Conservation (phyloP, 345 rosid genomes). For the Balakata baccata region DNA sequence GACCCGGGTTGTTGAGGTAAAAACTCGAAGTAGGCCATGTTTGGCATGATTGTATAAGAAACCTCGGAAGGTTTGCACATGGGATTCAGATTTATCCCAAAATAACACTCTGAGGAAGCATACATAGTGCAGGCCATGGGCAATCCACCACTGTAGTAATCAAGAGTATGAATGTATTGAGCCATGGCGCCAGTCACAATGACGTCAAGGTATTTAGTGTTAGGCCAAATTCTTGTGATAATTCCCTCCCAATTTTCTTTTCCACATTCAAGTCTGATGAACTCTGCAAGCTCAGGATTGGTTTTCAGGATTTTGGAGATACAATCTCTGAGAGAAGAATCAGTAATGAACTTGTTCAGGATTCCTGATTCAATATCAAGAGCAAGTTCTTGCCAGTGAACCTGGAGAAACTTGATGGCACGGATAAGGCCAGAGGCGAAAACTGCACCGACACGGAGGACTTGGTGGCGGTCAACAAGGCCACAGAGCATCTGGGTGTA, state of each 20-base stretch:
- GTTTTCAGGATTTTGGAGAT: conserved; percentile 29
- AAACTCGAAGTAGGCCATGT: conserved; percentile 46
- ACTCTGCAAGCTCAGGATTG: conserved; percentile 26
- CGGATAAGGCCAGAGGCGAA: conserved; percentile 45
- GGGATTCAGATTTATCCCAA: conserved; percentile 39
- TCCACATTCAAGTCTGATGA: conserved; percentile 26
- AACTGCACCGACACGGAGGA: conserved; percentile 41
- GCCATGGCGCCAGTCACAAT: conserved; percentile 49
- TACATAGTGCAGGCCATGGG: conserved; percentile 45
- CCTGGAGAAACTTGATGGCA: conserved; percentile 40
- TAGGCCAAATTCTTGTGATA: conserved; percentile 40
- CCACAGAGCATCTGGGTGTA: conserved; percentile 41
- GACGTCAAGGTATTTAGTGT: conserved; percentile 40
- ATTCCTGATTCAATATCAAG: conserved; percentile 31
- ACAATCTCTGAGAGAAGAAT: conserved; percentile 24
- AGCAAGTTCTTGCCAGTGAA: conserved; percentile 33
- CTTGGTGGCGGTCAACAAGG: conserved; percentile 31
- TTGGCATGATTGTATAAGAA: conserved; percentile 45
- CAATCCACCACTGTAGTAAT: conserved; percentile 34
- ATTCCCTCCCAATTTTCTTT: conserved; percentile 37
- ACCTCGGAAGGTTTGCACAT: conserved; percentile 41
- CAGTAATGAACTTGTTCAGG: conserved; percentile 29
- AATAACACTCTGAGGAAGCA: conserved; percentile 45
- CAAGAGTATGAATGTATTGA: conserved; percentile 42
- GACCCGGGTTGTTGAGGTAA: conserved; percentile 24